Evolutionary conservation across 192 early-diverging fungal genomes (phyloP), one percentile per base, ranked within the genome.

Genomic region (Glomus cerebriforme): DNA sequence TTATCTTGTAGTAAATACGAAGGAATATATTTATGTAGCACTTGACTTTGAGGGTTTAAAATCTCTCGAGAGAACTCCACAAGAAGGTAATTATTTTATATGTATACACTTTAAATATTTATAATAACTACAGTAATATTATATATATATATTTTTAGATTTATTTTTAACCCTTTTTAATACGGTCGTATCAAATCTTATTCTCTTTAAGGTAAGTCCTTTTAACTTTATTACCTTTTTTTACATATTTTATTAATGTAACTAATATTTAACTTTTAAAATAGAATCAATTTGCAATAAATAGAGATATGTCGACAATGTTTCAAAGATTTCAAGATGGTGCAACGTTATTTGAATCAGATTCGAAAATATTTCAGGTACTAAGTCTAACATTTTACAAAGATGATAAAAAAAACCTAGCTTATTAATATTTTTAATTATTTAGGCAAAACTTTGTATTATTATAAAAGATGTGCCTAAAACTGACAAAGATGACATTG

Each of bases 301-400:
- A 64, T 27, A 19, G 79, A 35, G 79, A 80, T 43, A 80, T 80
- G 29, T 80, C 79, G 4, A 13, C 59, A 43, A 80, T 80, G 79
- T 80, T 80, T 68, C 72, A 80, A 58, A 35, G 79, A 17, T 80
- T 80, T 62, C 79, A 80, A 54, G 79, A 67, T 49, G 63, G 76
- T 6, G 59, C 63, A 9, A 45, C 7, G 9, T 67, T 62, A 24
- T 78, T 78, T 31, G 43, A 54, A 10, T n/a, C 45, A 32, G 60
- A 78, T 54, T 37, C 62, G 24, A 59, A 78, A 26, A 67, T 78
- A 19, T 78, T 78, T 49, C 76, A 78, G 64, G 76, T 78, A 29
- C 6, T 4, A n/a, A 27, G 5, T 43, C 2, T 32, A 29, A 26
- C 12, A 35, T 7, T 24, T 39, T 31, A n/a, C 7, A 19, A 34